Evolutionary conservation across 73 alveolate species (phyloP), one percentile per base, ranked within the genome.

Genomic region (Paramecium primaurelia): DNA sequence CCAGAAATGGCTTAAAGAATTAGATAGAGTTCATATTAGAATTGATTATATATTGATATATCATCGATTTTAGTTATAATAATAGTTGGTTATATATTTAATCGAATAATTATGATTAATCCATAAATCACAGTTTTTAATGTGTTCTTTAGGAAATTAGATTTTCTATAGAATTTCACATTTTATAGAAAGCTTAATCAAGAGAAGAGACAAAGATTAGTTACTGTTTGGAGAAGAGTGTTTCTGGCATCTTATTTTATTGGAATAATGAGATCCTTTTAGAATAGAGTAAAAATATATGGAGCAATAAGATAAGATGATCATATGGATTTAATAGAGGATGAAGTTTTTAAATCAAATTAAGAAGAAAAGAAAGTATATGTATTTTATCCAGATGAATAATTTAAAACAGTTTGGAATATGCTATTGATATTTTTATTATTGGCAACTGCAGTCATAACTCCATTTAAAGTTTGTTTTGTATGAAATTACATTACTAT

Each of bases 361-460:
- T 18, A 37, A n/a, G 59, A 51, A 86, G 44, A 86, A 94, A 93
- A 77, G 42, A 49, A 59, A 16, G 40, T 10, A 30, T 86, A 8
- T 54, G 32, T 92, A 36, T 44, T 95, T n/a, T 95, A 87, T 36
- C 98, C 98, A n/a, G 94, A 94, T 34, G 83, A 95, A n/a, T 30
- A 47, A 34, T 92, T 89, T 20, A 95, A 87, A 86, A 45, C 71
- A 3, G 25, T 71, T 71, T 95, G 97, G 97, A 83, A 92, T 25
- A 28, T 92, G 32, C 16, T 94, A 9, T 80, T 95, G 28, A 71
- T 95, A 26, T 47, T 94, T 25, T 36, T 95, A 9, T 40, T 95
- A 16, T 26, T 94, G 6, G 93, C 93, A 38, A 92, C 93, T 6
- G 98, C 97, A n/a, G 93, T 93, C 6, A 12, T 95, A 25, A 95